Evolutionary conservation across 2,329 filamentous ascomycete genomes (phyloP).

Genomic region (Fusarium staphyleae): DNA sequence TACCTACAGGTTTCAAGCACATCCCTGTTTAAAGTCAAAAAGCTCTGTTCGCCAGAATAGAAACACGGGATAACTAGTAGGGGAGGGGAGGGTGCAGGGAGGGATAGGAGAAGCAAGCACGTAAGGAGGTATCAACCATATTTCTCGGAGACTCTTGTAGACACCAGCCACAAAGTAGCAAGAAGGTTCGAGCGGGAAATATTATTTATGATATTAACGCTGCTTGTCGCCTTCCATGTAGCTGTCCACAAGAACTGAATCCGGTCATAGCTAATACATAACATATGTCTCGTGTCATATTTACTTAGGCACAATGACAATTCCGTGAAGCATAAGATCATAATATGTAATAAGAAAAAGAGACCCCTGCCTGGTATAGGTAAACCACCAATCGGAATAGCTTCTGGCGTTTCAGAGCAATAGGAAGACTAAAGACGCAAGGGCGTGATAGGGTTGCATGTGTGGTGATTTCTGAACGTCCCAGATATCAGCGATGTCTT

Average conservation of each 20-base stretch:
- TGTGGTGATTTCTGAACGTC: slow-evolving; percentile 8
- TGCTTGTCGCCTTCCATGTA: slow-evolving; percentile 3
- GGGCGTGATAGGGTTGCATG: slow-evolving; percentile 7
- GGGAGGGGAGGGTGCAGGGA: too few species aligned
- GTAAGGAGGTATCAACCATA: too few species aligned
- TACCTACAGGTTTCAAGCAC: too few species aligned
- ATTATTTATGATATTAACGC: slow-evolving; percentile 22
- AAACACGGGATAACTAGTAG: too few species aligned
- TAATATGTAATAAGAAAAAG: slow-evolving; percentile 5
- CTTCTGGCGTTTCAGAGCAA: slow-evolving; percentile 9
- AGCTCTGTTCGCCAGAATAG: too few species aligned
- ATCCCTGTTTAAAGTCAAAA: too few species aligned
- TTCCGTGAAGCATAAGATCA: slow-evolving; percentile 24
- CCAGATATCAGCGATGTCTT: not conserved
- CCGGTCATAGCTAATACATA: slow-evolving; percentile 29
- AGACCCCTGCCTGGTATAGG: slow-evolving; percentile 14
- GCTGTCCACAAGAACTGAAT: slow-evolving; percentile 12
- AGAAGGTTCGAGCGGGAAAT: not conserved
- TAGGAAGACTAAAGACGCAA: slow-evolving; percentile 17
- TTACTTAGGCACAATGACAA: slow-evolving; percentile 11
- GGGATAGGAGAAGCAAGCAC: too few species aligned
- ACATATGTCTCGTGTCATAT: slow-evolving; percentile 22
- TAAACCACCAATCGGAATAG: slow-evolving; percentile 23
- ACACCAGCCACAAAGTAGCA: too few species aligned
- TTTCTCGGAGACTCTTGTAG: too few species aligned